Percentiles rank a stretch among this genome's conserved stretches.
These are phyloP conservation scores for Carallia brachiata DNA, from an alignment of 345 rosid species.

Conservation along the genomic window DNA sequence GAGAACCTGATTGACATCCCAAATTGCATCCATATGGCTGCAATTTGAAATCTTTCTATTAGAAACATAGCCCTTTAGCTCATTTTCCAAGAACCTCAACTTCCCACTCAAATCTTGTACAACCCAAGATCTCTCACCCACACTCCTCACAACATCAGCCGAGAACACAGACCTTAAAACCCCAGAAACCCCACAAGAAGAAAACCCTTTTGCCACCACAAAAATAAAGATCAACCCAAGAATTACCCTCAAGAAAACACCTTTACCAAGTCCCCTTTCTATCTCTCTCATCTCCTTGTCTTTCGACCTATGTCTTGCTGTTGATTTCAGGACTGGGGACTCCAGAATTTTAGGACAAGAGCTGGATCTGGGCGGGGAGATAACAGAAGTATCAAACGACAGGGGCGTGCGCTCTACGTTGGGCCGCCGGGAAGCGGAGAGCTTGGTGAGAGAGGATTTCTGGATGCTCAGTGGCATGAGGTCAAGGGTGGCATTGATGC, in stretches of 20 bases:
- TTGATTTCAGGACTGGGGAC: constrained; percentile 45
- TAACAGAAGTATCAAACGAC: constrained; percentile 42
- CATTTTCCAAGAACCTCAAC: constrained; percentile 51
- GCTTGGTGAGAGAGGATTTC: constrained; percentile 63
- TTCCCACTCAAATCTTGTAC: constrained; percentile 37
- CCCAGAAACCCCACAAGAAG: constrained; percentile 32
- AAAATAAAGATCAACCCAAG: constrained; percentile 41
- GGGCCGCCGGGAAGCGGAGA: constrained; percentile 38
- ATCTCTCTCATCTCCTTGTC: constrained; percentile 27
- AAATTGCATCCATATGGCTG: constrained; percentile 43
- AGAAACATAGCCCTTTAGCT: constrained; percentile 34
- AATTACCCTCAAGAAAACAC: constrained; percentile 25
- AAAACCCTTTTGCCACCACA: constrained; percentile 46
- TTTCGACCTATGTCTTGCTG: constrained; percentile 25
- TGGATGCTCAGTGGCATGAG: constrained; percentile 76
- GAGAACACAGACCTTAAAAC: constrained; percentile 44
- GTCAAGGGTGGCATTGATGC: constrained; percentile 86
- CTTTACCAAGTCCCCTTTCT: background rate
- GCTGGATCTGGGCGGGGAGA: constrained; percentile 61
- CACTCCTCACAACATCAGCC: constrained; percentile 40
- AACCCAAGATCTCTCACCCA: constrained; percentile 46
- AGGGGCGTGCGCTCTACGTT: constrained; percentile 43
- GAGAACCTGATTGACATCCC: constrained; percentile 68
- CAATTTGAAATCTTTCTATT: constrained; percentile 47
- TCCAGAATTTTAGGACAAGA: constrained; percentile 21